phyloP scores from a whole-genome alignment of 768 basidiomycete genomes.

The Hygrophoropsis aurantiaca region DNA sequence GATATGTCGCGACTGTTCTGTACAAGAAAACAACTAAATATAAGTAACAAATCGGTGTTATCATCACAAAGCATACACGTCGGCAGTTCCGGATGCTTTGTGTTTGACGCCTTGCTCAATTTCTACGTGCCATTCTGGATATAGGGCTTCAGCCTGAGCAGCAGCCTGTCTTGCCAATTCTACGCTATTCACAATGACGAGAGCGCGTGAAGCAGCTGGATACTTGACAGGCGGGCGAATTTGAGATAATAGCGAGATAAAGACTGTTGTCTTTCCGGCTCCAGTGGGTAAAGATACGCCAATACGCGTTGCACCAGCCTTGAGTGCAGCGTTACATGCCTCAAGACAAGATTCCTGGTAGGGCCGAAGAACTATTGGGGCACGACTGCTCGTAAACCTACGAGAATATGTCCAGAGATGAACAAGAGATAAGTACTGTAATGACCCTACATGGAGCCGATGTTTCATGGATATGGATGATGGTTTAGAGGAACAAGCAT shows the following conservation, averaged over 20 bases:
- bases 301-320: slow-evolving; percentile 66
- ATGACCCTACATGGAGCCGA: background rate
- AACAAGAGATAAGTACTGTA: background rate
- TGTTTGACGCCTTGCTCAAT: slow-evolving; percentile 86
- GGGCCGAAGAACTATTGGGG: slow-evolving; percentile 59
- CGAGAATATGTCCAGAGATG: slow-evolving; percentile 3
- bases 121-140: slow-evolving; percentile 79
- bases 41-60: background rate
- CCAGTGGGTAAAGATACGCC: slow-evolving; percentile 87
- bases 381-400: slow-evolving; percentile 1
- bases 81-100: slow-evolving; percentile 75
- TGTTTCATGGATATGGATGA: slow-evolving; percentile 12
- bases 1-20: slow-evolving; percentile 88
- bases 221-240: slow-evolving; percentile 46
- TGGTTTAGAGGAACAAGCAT: background rate
- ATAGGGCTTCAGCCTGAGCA: slow-evolving; percentile 59
- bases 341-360: slow-evolving; percentile 84
- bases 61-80: slow-evolving; percentile 55
- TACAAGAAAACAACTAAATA: background rate
- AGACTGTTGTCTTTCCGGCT: slow-evolving; percentile 88
- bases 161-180: slow-evolving; percentile 91
- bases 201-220: slow-evolving; percentile 50
- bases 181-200: slow-evolving; percentile 87
- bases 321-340: slow-evolving; percentile 72
- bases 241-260: slow-evolving; percentile 76